These are phyloP conservation scores for Phycomyces blakesleeanus DNA, from an alignment of 192 early-diverging fungal species.

Conservation along the genomic window DNA sequence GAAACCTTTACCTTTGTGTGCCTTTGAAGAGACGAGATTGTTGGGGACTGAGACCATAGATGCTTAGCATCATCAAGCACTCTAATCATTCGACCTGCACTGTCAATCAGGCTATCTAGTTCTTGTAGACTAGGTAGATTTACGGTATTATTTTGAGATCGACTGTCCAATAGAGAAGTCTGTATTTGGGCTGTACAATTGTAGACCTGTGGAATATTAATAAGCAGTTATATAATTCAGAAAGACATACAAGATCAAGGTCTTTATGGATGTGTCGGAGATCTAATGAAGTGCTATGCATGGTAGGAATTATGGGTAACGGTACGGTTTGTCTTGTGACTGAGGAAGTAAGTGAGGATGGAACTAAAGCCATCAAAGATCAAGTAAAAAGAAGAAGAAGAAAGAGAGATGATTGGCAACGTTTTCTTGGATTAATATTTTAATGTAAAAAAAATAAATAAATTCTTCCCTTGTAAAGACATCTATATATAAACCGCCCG, in stretches of 20 bases:
- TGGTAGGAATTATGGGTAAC: background rate
- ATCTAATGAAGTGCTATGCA: background rate
- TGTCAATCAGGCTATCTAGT: constrained; percentile 9
- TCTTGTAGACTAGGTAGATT: constrained; percentile 14
- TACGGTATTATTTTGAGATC: background rate
- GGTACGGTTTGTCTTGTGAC: background rate
- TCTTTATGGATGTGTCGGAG: too few relatives aligned
- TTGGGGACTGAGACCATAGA: background rate
- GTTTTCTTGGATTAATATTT: too few relatives aligned
- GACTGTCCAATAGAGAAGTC: background rate
- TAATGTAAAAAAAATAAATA: too few relatives aligned
- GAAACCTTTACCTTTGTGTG: background rate
- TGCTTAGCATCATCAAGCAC: constrained; percentile 1
- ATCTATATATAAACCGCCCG: too few relatives aligned
- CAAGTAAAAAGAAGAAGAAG: background rate
- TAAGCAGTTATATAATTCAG: background rate
- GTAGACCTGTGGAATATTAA: background rate
- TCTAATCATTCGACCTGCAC: background rate
- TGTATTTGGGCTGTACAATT: background rate
- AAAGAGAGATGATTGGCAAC: background rate
- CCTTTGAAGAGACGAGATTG: background rate
- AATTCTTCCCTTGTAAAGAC: too few relatives aligned
- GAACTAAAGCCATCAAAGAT: too few relatives aligned
- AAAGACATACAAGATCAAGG: background rate
- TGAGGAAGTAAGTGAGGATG: background rate